Evolutionary conservation across 768 basidiomycete species (phyloP), one percentile per base, ranked within the genome.

Genomic region (Termitomyces sp.): DNA sequence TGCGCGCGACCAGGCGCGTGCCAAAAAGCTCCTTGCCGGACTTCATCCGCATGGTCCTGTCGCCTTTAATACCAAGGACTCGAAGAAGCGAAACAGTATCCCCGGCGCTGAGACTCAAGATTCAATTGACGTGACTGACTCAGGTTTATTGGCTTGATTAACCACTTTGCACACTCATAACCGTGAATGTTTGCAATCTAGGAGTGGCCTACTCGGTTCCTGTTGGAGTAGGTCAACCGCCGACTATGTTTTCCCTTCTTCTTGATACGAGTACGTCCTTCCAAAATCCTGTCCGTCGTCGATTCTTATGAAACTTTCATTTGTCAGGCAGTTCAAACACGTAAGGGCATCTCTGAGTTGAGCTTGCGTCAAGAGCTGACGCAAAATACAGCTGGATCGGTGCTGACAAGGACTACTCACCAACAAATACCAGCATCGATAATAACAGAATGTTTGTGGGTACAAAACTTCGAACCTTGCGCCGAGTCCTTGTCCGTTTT

Each of bases 51-150:
- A 86, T 61, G 84, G 85, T 16, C 86, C 85, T 13, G 57, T 58
- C 13, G 74, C 75, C 6, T 72, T 75, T 62, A 66, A 67, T 33
- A 69, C 75, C 33, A 65, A 65, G 51, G 70, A 66, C 45, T 62
- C 66, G 28, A 52, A 68, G 4, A n/a, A 60, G 39, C 51, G 44
- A 42, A 24, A 57, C 18, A 24, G 36, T 20, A 28, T 24, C 20
- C 18, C 40, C 18, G n/a, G n/a, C n/a, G 22, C 32, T n/a, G 32
- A 65, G 11, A 57, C 68, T 42, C 70, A 64, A 55, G 65, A 73
- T 38, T 80, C 77, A 51, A 80, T 87, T 60, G 82, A 87, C 54
- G 85, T 82, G 50, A 86, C 82, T 45, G 83, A 87, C 68, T 75
- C 86, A 55, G 79, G 81, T 78, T 59, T 36, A 70, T 38, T 24